Conservation (phyloP, 805 yeast species). For the Metschnikowia baotianmanensis region DNA sequence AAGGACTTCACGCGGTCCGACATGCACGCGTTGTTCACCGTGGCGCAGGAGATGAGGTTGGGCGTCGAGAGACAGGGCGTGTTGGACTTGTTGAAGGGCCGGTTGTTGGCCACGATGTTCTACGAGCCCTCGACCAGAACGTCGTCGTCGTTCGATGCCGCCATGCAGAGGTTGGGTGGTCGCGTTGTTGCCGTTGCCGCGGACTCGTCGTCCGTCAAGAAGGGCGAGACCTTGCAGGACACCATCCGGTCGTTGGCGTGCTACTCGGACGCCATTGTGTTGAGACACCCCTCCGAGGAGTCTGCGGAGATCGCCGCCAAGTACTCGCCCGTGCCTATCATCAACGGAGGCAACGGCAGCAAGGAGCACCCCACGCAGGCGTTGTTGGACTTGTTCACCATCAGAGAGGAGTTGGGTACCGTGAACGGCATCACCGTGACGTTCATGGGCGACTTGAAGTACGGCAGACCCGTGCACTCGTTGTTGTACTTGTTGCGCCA, state of each 20-base stretch:
- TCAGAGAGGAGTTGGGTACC: slow-evolving; percentile 98
- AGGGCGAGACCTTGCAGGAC: slow-evolving; percentile 98
- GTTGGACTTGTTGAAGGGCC: slow-evolving; percentile 83
- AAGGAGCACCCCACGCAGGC: slow-evolving; percentile 99
- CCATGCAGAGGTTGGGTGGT: slow-evolving; percentile 99
- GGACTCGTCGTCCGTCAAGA: slow-evolving; percentile 88
- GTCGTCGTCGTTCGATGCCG: slow-evolving; percentile 94
- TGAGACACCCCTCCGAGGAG: slow-evolving; percentile 93
- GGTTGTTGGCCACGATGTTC: slow-evolving; percentile 90
- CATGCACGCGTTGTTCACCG: slow-evolving; percentile 88
- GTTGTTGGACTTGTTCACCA: slow-evolving; percentile 92
- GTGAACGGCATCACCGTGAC: slow-evolving; percentile 97
- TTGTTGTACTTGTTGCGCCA: slow-evolving; percentile 84
- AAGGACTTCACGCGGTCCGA: slow-evolving; percentile 84
- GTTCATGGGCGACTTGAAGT: slow-evolving; percentile 97
- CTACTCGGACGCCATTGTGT: slow-evolving; percentile 93
- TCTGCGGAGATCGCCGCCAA: slow-evolving; percentile 94
- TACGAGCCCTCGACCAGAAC: slow-evolving; percentile 99
- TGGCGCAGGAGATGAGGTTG: slow-evolving; percentile 96
- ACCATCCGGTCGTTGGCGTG: slow-evolving; percentile 93
- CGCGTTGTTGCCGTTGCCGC: slow-evolving; percentile 87
- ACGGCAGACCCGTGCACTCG: slow-evolving; percentile 98
- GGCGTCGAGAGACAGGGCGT: slow-evolving; percentile 97
- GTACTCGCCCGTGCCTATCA: slow-evolving; percentile 93
- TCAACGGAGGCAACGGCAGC: slow-evolving; percentile 97